Conservation (phyloP, 768 basidiomycete genomes). For the Hydnum rufescens region DNA sequence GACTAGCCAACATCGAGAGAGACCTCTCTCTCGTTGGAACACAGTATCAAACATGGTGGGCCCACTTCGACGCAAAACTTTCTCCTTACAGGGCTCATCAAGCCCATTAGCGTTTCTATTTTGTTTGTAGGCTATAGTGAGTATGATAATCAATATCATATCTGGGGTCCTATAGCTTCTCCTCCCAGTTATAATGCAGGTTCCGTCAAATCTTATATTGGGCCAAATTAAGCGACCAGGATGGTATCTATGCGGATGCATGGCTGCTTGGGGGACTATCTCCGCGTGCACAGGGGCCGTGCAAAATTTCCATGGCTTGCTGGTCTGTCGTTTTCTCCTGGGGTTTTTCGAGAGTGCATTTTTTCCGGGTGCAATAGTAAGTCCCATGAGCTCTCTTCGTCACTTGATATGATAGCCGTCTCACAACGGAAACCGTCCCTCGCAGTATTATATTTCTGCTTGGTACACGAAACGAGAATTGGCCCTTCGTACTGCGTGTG, state of each 20-base stretch:
- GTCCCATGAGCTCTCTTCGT: neutral
- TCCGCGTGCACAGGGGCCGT: neutral
- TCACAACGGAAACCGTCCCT: too few species aligned
- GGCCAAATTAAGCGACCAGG: neutral
- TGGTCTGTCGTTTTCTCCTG: conserved; percentile 53
- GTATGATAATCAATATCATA: neutral
- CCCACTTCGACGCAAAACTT: too few species aligned
- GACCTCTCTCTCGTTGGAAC: neutral
- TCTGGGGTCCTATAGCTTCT: neutral
- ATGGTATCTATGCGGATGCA: neutral
- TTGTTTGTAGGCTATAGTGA: neutral
- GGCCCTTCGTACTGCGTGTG: conserved; percentile 44
- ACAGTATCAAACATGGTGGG: neutral
- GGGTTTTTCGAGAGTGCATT: conserved; percentile 36
- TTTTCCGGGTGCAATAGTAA: conserved; percentile 27
- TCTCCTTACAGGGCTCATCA: too few species aligned
- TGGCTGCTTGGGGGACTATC: neutral
- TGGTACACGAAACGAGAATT: conserved; percentile 15
- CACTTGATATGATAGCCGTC: too few species aligned
- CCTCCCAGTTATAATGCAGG: neutral
- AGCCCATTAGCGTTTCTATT: neutral
- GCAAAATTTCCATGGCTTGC: conserved; percentile 36
- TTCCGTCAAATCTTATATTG: neutral
- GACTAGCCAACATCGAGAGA: neutral
- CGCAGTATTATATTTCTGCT: conserved; percentile 31